A percentile compares a stretch with the other conserved stretches of the same genome.
These are phyloP conservation scores for Penicillium sp. DNA, from an alignment of 2,329 filamentous ascomycete genomes.

Conservation along the genomic window DNA sequence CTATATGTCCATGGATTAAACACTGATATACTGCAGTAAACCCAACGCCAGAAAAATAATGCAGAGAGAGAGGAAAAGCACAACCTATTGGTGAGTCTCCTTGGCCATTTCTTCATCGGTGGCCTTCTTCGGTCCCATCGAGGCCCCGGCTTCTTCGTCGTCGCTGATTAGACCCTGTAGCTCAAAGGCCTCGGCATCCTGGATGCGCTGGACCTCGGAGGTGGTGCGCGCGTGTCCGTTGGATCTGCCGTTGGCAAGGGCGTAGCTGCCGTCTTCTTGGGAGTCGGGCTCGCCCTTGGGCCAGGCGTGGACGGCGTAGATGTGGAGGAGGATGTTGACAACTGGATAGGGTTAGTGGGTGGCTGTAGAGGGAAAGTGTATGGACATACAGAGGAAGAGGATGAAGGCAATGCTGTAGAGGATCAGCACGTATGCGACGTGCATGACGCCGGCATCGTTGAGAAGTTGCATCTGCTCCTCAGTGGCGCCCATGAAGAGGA, in stretches of 20 bases:
- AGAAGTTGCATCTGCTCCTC: constrained; percentile 91
- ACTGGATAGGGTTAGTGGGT: constrained; percentile 44
- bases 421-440: constrained; percentile 88
- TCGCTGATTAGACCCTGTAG: constrained; percentile 85
- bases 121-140: constrained; percentile 27
- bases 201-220: constrained; percentile 51
- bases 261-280: constrained; percentile 16
- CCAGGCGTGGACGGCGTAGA: constrained; percentile 67
- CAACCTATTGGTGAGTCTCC: constrained; percentile 7
- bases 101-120: constrained; percentile 31
- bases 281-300: constrained; percentile 34
- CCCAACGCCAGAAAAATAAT: neutral
- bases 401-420: constrained; percentile 86
- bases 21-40: neutral
- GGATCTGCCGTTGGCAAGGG: constrained; percentile 13
- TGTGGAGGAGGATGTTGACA: constrained; percentile 74
- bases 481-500: constrained; percentile 95
- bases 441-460: constrained; percentile 68
- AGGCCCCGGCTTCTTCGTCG: constrained; percentile 57
- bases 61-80: neutral
- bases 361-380: neutral
- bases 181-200: constrained; percentile 89
- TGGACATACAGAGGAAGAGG: constrained; percentile 70
- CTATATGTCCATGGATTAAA: neutral
- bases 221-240: constrained; percentile 43